Evolutionary conservation across 257 asterid genomes (phyloP).

Genomic region (Cruciata laevipes): DNA sequence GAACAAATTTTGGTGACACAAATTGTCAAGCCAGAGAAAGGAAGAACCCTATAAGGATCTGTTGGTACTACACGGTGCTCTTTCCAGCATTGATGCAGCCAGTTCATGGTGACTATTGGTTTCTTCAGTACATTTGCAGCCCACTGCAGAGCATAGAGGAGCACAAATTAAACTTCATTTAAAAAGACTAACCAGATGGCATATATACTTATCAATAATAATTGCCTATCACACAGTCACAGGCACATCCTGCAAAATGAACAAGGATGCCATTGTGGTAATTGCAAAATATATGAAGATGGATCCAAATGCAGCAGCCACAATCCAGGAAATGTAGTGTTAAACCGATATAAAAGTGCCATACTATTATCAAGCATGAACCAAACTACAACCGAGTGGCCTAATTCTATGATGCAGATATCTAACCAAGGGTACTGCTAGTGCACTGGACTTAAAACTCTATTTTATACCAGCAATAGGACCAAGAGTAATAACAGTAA

Average conservation of each 20-base stretch:
- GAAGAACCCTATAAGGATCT: slow-evolving; percentile 76
- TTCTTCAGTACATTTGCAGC: slow-evolving; percentile 66
- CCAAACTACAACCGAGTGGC: not conserved
- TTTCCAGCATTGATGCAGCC: slow-evolving; percentile 97
- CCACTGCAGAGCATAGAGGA: slow-evolving; percentile 50
- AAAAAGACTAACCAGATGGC: slow-evolving; percentile 13
- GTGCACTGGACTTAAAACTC: not conserved
- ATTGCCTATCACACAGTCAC: too few species aligned
- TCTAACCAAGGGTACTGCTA: not conserved
- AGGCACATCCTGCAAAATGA: not conserved
- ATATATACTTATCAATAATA: not conserved
- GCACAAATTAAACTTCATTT: slow-evolving; percentile 15
- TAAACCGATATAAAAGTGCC: not conserved
- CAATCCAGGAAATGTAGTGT: not conserved
- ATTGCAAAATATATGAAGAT: not conserved
- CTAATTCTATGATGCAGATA: not conserved
- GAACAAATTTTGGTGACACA: slow-evolving; percentile 76
- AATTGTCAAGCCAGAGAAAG: slow-evolving; percentile 77
- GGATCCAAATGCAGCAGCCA: not conserved
- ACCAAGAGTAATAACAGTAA: not conserved
- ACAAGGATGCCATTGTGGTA: too few species aligned
- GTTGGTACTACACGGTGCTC: slow-evolving; percentile 96
- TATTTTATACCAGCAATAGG: not conserved
- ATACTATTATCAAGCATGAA: not conserved
- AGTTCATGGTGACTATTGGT: slow-evolving; percentile 66